Evolutionary conservation across 495 filamentous ascomycete genomes (phyloP).

Genomic region (Penicillium parvum): DNA sequence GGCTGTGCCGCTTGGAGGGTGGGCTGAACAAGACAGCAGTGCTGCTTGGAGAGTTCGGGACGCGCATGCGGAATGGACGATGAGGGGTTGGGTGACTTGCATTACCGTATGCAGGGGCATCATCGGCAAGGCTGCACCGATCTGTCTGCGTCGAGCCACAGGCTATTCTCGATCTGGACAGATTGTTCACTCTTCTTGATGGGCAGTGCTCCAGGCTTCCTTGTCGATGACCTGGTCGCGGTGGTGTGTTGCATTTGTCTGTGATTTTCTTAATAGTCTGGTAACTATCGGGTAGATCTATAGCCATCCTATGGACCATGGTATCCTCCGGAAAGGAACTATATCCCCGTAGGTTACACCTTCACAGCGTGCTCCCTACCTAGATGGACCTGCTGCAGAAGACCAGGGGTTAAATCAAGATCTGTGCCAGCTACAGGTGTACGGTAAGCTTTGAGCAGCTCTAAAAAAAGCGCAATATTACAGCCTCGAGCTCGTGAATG

Average conservation of each 20-base stretch:
- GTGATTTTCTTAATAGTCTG: neutral
- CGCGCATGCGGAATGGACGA: neutral
- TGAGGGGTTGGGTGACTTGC: constrained; percentile 3
- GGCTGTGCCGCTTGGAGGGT: neutral
- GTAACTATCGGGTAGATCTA: too few relatives aligned
- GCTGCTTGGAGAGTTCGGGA: neutral
- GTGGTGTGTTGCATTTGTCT: neutral
- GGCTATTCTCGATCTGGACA: neutral
- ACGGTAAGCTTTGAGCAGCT: neutral
- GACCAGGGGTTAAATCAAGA: constrained; percentile 2
- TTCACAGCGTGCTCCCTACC: neutral
- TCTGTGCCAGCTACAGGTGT: neutral
- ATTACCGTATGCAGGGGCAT: constrained; percentile 13
- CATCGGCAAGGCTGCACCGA: constrained; percentile 15
- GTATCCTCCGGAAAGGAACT: neutral
- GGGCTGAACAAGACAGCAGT: neutral
- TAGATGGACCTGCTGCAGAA: constrained; percentile 2
- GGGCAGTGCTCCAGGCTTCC: neutral
- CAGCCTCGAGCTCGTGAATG: neutral
- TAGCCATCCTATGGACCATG: too few relatives aligned
- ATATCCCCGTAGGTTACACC: neutral
- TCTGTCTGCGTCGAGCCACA: constrained; percentile 1
- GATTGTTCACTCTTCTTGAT: neutral
- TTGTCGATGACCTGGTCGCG: too few relatives aligned
- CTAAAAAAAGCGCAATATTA: neutral